Base-by-base conservation (phyloP, 2,329 filamentous ascomycete genomes). In the Penicillium sp. region DNA sequence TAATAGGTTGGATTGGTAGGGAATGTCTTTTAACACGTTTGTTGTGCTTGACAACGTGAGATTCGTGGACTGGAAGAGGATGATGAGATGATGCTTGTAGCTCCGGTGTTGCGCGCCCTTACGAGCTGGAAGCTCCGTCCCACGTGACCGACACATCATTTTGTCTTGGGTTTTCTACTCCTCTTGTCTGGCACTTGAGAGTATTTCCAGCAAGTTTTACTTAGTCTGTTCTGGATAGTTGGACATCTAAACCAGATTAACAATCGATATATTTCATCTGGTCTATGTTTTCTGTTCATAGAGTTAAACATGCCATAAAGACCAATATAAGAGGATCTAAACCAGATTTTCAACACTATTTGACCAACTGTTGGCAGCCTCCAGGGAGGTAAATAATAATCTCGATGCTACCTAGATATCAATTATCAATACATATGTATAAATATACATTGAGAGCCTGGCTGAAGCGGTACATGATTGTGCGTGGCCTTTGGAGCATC, bases 111-210 rank as follows among this genome's bases (percentile, higher is more conserved):
- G 56, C 58, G 58, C 61, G 58, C 61, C 61, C 57, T 62, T 57
- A 61, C 59, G 63, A 65, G 59, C 62, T 63, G 58, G 60, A 61
- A 71, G 69, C 69, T 70, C 58, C 48, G 24, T 3, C 4, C 60
- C 69, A 72, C 68, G 69, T 72, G 69, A 69, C 35, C 35, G 38
- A 42, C 22, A 39, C 26, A 53, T 53, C 20, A 39, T 18, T 47
- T 39, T 47, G 38, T 50, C 26, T 29, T 43, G 6, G 26, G 20
- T 16, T 16, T 48, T 50, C 48, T 13, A 43, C 16, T n/a, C 18
- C 24, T 31, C 4, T 38, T 24, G 13, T 20, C 22, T n/a, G 20
- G n/a, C 34, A 29, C n/a, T 48, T 14, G 16, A 14, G 13, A 22
- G 34, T 13, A 46, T 46, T 22, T 7, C 18, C 29, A 46, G 13